A percentile compares a stretch with the other conserved stretches of the same genome.
Conservation (phyloP, 2,329 filamentous ascomycete genomes). For the Shiraia bambusicola region DNA sequence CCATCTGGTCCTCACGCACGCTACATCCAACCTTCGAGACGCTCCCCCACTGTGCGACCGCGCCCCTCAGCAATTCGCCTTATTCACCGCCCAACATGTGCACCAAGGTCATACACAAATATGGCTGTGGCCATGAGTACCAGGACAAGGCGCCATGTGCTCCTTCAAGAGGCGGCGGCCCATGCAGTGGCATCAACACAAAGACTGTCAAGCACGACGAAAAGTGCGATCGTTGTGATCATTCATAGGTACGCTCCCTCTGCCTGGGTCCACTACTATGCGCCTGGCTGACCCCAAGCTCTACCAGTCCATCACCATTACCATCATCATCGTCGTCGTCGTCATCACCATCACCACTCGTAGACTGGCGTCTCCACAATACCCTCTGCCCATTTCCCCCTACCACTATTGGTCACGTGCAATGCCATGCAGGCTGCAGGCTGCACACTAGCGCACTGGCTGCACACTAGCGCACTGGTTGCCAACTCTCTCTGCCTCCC, state of each 20-base stretch:
- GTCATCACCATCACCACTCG: slow-evolving; percentile 28
- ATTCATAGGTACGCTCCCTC: slow-evolving; percentile 41
- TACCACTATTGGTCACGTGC: too few relatives aligned
- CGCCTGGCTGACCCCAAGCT: slow-evolving; percentile 30
- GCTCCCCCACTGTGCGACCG: slow-evolving; percentile 26
- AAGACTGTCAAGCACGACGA: slow-evolving; percentile 51
- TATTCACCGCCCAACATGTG: slow-evolving; percentile 45
- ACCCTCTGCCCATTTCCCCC: too few relatives aligned
- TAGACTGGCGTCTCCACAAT: slow-evolving; percentile 13
- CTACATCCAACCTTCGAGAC: slow-evolving; percentile 13
- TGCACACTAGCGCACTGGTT: slow-evolving; percentile 26
- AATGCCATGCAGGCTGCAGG: slow-evolving; percentile 24
- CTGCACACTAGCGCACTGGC: slow-evolving; percentile 26
- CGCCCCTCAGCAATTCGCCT: slow-evolving; percentile 11
- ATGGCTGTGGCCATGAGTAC: slow-evolving; percentile 50
- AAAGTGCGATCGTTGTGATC: slow-evolving; percentile 51
- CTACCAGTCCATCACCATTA: too few relatives aligned
- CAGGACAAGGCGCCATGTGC: slow-evolving; percentile 50
- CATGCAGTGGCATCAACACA: slow-evolving; percentile 45
- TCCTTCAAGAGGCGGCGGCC: slow-evolving; percentile 45
- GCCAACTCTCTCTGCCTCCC: slow-evolving; percentile 24
- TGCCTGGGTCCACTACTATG: slow-evolving; percentile 7
- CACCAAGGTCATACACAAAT: slow-evolving; percentile 50
- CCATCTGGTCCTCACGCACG: slow-evolving; percentile 13
- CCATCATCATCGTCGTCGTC: too few relatives aligned